Base-by-base conservation (phyloP, 169 alveolate species). In the Perkinsus olseni region DNA sequence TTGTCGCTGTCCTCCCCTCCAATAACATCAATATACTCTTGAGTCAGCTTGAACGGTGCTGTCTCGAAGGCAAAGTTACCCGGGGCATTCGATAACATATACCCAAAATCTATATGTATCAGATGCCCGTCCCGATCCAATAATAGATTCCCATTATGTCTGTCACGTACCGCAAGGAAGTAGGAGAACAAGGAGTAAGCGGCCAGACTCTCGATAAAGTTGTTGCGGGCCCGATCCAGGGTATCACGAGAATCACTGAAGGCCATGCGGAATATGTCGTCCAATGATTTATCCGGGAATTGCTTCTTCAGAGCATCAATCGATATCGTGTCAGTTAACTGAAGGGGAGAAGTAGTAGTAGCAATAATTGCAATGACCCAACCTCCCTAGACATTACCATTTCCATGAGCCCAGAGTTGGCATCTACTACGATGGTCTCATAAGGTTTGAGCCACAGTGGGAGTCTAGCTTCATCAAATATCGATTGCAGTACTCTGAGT, bases 71-170 rank as follows among this genome's bases (percentile, higher is more conserved):
- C 97, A 74, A 98, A 98, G 93, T 98, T 98, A 31, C 99, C 99
- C 0, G 99, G 99, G 4, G 99, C 97, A 96, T 98, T 97, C 51
- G 99, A 96, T 74, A 98, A 96, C 97, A 98, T 97, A 95, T 97
- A 98, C 4, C 99, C 99, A 96, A 97, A 98, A 94, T 98, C 98
- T 74, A 99, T 99, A 95, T 99, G 99, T 39, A 99, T 97, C 74
- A 98, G 96, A 93, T 98, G 99, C 4, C 99, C 99, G 38, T 97
- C 96, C 38, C 97, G 96, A 94, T 98, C 99, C 92, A 99, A 95
- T 94, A 99, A 94, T 45, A 99, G 96, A 95, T 99, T 99, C 24
- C 99, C 99, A 93, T 99, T 99, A 96, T 99, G 99, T 51, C 99
- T 95, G 94, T 99, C 99, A 94, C 98, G 98, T 48, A 98, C 98